Conservation (phyloP, 2,329 filamentous ascomycete species). For the Fusarium sulawesiense region DNA sequence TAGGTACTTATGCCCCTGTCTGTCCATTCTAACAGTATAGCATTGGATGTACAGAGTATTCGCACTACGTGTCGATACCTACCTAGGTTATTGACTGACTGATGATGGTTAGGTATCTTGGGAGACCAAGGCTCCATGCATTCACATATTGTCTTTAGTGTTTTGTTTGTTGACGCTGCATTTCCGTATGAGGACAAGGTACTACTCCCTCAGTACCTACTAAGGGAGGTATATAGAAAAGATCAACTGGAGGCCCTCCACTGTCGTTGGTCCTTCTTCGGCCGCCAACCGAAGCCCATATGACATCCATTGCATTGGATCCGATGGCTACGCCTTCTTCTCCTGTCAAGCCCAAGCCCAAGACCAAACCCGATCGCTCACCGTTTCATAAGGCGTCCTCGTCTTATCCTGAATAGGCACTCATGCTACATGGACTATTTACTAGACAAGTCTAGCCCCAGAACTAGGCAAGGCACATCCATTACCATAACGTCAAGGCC, state of each 20-base stretch:
- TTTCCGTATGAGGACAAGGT: too few species aligned
- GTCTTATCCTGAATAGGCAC: constrained; percentile 35
- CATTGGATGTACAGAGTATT: neutral
- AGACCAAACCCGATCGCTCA: constrained; percentile 7
- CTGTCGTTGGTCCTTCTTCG: constrained; percentile 21
- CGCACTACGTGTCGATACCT: neutral
- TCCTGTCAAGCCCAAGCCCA: neutral
- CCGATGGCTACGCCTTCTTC: neutral
- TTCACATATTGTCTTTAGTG: constrained; percentile 1
- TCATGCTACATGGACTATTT: constrained; percentile 16
- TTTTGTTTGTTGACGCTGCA: neutral
- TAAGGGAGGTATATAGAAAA: too few species aligned
- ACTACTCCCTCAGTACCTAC: too few species aligned
- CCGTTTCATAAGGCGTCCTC: constrained; percentile 30
- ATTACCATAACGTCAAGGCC: constrained; percentile 20
- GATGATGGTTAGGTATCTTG: too few species aligned
- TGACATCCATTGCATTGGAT: constrained; percentile 10
- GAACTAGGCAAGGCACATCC: constrained; percentile 31
- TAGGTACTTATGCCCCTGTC: neutral
- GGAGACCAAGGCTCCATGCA: neutral
- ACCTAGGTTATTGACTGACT: too few species aligned
- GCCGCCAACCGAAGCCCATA: constrained; percentile 16
- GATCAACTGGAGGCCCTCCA: neutral
- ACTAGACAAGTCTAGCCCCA: constrained; percentile 18
- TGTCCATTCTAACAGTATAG: neutral